phyloP scores from a whole-genome alignment of 106 monocot genomes.

The Vanilla planifolia region DNA sequence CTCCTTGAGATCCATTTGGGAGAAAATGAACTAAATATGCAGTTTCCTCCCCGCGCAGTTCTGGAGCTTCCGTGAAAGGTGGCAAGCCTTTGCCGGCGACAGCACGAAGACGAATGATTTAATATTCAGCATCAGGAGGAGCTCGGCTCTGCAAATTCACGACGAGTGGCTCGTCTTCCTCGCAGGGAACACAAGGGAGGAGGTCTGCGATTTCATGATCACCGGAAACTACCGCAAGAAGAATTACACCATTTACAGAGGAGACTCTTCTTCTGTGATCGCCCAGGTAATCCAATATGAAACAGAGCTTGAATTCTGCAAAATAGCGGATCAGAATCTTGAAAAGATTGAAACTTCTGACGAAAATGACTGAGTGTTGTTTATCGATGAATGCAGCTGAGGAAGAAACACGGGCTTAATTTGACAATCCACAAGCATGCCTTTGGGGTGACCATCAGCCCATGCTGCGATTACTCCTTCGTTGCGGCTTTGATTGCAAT shows the following conservation, averaged over 20 bases:
- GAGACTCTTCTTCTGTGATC: background rate
- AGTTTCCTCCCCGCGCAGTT: background rate
- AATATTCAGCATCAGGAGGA: background rate
- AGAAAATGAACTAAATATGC: too few species aligned
- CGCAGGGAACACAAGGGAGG: background rate
- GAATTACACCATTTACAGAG: conserved; percentile 3
- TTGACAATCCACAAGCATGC: background rate
- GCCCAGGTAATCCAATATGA: conserved; percentile 3
- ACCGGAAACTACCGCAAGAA: conserved; percentile 7
- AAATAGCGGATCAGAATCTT: too few species aligned
- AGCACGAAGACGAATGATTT: background rate
- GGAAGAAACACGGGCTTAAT: background rate
- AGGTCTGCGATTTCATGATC: background rate
- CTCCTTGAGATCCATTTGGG: too few species aligned
- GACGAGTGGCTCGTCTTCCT: conserved; percentile 8
- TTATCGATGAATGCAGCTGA: background rate
- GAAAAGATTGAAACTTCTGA: too few species aligned
- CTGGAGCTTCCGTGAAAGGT: background rate
- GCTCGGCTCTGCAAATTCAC: background rate
- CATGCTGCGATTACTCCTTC: background rate
- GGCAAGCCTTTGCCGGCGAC: background rate
- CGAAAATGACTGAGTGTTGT: too few species aligned
- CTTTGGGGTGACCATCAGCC: background rate
- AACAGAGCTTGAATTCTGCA: too few species aligned
- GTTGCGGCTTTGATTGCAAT: conserved; percentile 1